Evolutionary conservation across 805 yeast genomes (phyloP).

Genomic region (Wickerhamomyces ciferrii): DNA sequence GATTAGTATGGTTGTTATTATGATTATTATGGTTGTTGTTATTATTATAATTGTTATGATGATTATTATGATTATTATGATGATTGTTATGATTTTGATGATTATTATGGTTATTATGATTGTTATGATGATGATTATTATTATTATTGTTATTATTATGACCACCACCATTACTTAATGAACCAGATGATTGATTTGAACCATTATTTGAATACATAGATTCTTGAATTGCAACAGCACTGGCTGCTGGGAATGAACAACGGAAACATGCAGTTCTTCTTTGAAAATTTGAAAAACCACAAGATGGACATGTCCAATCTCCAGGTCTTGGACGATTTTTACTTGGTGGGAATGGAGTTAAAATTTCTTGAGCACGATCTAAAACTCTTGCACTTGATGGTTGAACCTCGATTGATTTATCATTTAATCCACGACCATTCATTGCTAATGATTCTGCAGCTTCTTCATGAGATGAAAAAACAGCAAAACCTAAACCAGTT

Average conservation of each 20-base stretch:
- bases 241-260: conserved; percentile 81
- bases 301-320: conserved; percentile 96
- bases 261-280: conserved; percentile 91
- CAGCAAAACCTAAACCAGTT: conserved; percentile 72
- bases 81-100: conserved; percentile 2
- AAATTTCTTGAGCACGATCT: conserved; percentile 76
- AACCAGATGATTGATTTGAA: not conserved
- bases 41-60: conserved; percentile 5
- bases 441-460: conserved; percentile 73
- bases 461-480: conserved; percentile 80
- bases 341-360: conserved; percentile 79
- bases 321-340: conserved; percentile 93
- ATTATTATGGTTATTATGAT: conserved; percentile 1
- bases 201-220: conserved; percentile 33
- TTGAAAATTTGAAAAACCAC: conserved; percentile 94
- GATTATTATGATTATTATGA: conserved; percentile 1
- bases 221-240: conserved; percentile 66
- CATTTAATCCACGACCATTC: conserved; percentile 75
- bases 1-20: conserved; percentile 9
- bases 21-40: conserved; percentile 7
- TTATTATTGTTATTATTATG: conserved; percentile 1
- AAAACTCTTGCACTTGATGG: conserved; percentile 77
- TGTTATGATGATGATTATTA: conserved; percentile 1
- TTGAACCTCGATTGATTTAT: conserved; percentile 74
- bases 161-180: conserved; percentile 10